Base-by-base conservation (phyloP, 1,139 yeast species). In the Scheffersomyces cryptocercus region DNA sequence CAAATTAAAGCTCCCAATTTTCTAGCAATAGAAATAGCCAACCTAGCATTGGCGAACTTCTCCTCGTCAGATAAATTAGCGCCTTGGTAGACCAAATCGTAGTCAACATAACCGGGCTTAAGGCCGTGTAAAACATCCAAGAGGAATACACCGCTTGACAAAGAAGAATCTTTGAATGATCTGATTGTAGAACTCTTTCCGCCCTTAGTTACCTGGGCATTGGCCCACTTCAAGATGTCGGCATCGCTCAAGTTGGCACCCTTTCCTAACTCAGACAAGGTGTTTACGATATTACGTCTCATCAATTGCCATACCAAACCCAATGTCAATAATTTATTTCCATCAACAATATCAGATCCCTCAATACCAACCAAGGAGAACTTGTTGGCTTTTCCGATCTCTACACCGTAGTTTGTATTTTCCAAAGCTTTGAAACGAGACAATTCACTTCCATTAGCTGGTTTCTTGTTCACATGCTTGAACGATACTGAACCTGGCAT, bases 271-370 rank as follows among this genome's bases (percentile, higher is more conserved):
- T 82, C 78, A 45, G 87, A 76, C 62, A 93, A 79, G 1, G 99
- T 93, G 52, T 84, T 80, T 47, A 85, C 85, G 56, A 93, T 93
- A 67, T 93, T 93, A 65, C 96, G 84, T 67, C 99, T 85, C 99
- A 93, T 93, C 59, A 93, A 79, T 73, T 93, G 99, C 99, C 99
- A 93, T 33, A 93, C 98, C 48, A 93, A 79, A n/a, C 95, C 99
- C 56, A 95, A 77, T 0, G 96, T 89, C 55, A 95, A 78, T 42
- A 95, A 77, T 62, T 87, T 88, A 61, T 86, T 86, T 53, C 98
- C 98, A 65, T 93, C 99, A 38, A 89, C 88, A 54, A 93, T 93
- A 68, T 93, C 99, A 5, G 97, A 89, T 41, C 99, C 99, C 66
- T 93, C 99, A 53, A 93, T 95, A 54, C 99, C 99, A 39, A 93